A percentile compares a stretch with the other conserved stretches of the same genome.
phyloP scores from a whole-genome alignment of 345 rosid species.

The Boechera stricta region DNA sequence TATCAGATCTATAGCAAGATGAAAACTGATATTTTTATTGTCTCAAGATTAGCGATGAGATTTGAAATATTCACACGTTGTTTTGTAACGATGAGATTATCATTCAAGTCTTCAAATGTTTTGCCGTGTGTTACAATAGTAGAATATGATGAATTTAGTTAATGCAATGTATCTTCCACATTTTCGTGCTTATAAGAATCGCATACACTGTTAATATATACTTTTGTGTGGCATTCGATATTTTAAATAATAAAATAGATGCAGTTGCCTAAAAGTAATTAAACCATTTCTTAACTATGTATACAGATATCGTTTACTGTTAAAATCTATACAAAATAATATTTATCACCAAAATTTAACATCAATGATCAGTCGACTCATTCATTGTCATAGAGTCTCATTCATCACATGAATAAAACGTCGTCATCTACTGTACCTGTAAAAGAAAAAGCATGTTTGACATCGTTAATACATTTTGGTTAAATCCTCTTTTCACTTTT shows the following conservation, averaged over 20 bases:
- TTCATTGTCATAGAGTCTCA: neutral
- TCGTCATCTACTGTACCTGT: neutral
- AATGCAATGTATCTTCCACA: neutral
- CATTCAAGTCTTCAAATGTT: neutral
- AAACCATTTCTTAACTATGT: too few species aligned
- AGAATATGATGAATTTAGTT: neutral
- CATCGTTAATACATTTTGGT: neutral
- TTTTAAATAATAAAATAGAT: too few species aligned
- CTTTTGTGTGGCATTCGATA: too few species aligned
- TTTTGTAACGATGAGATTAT: too few species aligned
- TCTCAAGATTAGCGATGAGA: neutral
- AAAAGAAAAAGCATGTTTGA: neutral
- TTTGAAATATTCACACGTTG: too few species aligned
- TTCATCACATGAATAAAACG: neutral
- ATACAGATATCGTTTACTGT: too few species aligned
- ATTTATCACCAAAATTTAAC: neutral
- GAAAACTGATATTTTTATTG: too few species aligned
- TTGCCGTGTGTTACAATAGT: too few species aligned
- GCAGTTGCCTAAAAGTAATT: too few species aligned
- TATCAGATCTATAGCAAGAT: neutral
- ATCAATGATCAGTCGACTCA: neutral
- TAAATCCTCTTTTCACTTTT: neutral
- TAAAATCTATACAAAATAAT: too few species aligned
- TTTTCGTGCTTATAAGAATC: too few species aligned
- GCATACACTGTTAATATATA: too few species aligned